Conservation (phyloP, 2,329 filamentous ascomycete species). For the Cadophora sp. region DNA sequence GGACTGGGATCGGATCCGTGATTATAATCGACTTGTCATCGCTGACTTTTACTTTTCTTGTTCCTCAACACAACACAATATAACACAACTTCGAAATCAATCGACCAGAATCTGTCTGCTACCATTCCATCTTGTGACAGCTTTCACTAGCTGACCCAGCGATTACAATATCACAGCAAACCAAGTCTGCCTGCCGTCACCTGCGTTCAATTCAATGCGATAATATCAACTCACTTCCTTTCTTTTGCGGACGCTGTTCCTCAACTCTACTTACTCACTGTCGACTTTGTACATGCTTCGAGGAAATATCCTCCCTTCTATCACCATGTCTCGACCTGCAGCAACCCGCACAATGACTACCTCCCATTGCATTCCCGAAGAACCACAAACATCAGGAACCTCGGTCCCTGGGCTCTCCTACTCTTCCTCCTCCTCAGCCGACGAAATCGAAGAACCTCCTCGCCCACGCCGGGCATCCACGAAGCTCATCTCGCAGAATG, state of each 20-base stretch:
- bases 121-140: too few species aligned
- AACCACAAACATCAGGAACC: constrained; percentile 50
- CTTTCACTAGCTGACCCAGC: neutral
- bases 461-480: constrained; percentile 72
- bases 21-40: constrained; percentile 7
- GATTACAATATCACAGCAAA: constrained; percentile 15
- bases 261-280: neutral
- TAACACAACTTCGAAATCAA: neutral
- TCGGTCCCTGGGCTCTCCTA: constrained; percentile 67
- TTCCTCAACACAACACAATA: neutral
- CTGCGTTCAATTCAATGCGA: constrained; percentile 25
- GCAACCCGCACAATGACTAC: constrained; percentile 40
- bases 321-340: constrained; percentile 41
- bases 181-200: neutral
- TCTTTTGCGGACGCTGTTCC: neutral
- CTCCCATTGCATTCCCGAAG: constrained; percentile 44
- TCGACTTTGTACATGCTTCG: constrained; percentile 28
- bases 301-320: constrained; percentile 19
- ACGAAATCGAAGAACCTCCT: constrained; percentile 52
- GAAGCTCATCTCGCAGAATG: constrained; percentile 68
- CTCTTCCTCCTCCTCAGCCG: constrained; percentile 63
- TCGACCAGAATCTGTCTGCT: neutral
- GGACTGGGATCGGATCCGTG: neutral
- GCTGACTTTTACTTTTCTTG: constrained; percentile 9
- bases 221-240: constrained; percentile 20